Conservation (phyloP, 495 filamentous ascomycete genomes). For the Xylaria castorea region DNA sequence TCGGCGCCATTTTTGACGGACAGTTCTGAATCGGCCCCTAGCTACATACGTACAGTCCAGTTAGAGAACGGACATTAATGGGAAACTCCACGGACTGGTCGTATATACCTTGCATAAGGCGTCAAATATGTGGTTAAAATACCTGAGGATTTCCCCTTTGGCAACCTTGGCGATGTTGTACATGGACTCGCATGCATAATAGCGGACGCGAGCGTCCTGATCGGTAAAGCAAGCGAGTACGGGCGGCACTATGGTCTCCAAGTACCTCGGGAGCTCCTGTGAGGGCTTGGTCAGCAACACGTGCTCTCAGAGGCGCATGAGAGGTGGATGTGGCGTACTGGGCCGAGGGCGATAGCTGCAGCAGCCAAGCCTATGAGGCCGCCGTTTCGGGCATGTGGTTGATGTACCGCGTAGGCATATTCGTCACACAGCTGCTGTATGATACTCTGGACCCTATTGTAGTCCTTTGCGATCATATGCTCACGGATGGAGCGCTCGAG, state of each 20-base stretch:
- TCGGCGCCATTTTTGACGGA: constrained; percentile 99
- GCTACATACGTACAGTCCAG: constrained; percentile 53
- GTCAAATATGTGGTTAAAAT: constrained; percentile 98
- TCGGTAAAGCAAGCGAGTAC: constrained; percentile 99
- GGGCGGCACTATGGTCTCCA: constrained; percentile 92
- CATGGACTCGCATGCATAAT: constrained; percentile 99
- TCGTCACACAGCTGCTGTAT: constrained; percentile 97
- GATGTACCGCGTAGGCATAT: constrained; percentile 96
- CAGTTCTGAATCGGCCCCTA: constrained; percentile 93
- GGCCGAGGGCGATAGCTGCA: constrained; percentile 92
- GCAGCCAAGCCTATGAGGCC: constrained; percentile 96
- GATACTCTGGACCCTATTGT: constrained; percentile 79
- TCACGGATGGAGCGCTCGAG: constrained; percentile 93
- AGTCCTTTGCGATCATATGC: constrained; percentile 74
- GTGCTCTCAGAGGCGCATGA: constrained; percentile 23
- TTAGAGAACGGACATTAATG: constrained; percentile 1
- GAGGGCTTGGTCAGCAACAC: constrained; percentile 28
- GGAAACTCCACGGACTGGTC: background rate
- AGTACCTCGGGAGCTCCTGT: constrained; percentile 85
- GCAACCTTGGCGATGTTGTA: constrained; percentile 99
- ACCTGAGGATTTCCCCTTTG: constrained; percentile 93
- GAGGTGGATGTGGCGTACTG: constrained; percentile 62
- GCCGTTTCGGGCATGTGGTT: constrained; percentile 95
- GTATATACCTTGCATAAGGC: constrained; percentile 85
- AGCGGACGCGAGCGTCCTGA: constrained; percentile 96